Evolutionary conservation across 345 rosid genomes (phyloP).

Genomic region (Hibiscus trionum): DNA sequence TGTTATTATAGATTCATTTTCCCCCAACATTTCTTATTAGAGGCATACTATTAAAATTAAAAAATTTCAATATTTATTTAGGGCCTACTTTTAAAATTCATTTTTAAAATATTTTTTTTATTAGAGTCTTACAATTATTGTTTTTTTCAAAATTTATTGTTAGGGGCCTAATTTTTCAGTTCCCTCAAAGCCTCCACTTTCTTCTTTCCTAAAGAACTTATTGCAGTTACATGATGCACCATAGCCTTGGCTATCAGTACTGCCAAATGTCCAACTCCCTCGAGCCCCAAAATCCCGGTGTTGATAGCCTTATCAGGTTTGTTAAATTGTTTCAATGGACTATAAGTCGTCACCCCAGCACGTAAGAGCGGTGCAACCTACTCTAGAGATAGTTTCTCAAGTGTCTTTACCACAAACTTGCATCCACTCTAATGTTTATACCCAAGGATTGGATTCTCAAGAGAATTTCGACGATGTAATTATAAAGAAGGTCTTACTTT

Average conservation of each 20-base stretch:
- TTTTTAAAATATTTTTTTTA: no score
- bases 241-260: constrained; percentile 50
- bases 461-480: no score
- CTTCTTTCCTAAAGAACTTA: constrained; percentile 47
- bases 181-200: constrained; percentile 28
- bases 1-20: no score
- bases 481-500: constrained; percentile 30
- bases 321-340: constrained; percentile 40
- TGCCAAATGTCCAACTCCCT: constrained; percentile 53
- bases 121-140: no score
- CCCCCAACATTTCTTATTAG: no score
- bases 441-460: neutral
- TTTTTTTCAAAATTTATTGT: no score
- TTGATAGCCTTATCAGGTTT: constrained; percentile 8
- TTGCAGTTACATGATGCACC: constrained; percentile 52
- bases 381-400: constrained; percentile 35
- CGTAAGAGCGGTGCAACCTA: constrained; percentile 48
- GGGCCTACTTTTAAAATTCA: no score
- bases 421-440: neutral
- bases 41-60: no score
- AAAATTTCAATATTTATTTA: no score
- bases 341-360: constrained; percentile 48
- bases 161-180: no score
- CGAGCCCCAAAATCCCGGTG: constrained; percentile 43
- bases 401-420: constrained; percentile 49